These are phyloP conservation scores for Carex parvula DNA, from an alignment of 176 grass and related monocot genomes.

Conservation along the genomic window DNA sequence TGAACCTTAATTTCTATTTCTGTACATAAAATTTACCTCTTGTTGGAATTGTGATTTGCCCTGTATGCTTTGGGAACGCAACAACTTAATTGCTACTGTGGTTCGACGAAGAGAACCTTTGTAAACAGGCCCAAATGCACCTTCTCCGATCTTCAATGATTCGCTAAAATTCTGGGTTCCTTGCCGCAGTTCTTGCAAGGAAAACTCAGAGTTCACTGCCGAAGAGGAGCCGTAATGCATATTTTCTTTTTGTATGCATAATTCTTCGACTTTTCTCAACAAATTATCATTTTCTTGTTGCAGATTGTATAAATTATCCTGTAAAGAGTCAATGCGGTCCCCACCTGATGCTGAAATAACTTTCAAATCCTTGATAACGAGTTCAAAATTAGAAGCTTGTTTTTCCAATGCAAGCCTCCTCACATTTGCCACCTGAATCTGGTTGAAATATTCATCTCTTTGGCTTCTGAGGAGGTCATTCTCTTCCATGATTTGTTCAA, in stretches of 20 bases:
- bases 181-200: slow-evolving; percentile 54
- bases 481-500: slow-evolving; percentile 39
- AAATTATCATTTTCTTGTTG: slow-evolving; percentile 41
- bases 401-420: slow-evolving; percentile 37
- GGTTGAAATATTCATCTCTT: slow-evolving; percentile 33
- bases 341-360: slow-evolving; percentile 21
- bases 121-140: slow-evolving; percentile 67
- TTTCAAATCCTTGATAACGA: slow-evolving; percentile 26
- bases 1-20: neutral
- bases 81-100: slow-evolving; percentile 64
- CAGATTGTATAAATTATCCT: slow-evolving; percentile 29
- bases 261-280: slow-evolving; percentile 33
- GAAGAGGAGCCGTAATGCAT: neutral
- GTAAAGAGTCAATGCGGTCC: slow-evolving; percentile 33
- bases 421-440: slow-evolving; percentile 37
- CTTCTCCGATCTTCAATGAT: slow-evolving; percentile 55
- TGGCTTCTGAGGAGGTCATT: slow-evolving; percentile 39
- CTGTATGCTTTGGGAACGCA: slow-evolving; percentile 50
- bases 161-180: slow-evolving; percentile 69
- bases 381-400: slow-evolving; percentile 25
- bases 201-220: slow-evolving; percentile 49
- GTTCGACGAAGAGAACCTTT: slow-evolving; percentile 54
- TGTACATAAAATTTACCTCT: slow-evolving; percentile 39
- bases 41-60: slow-evolving; percentile 52
- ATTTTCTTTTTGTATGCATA: slow-evolving; percentile 30